A percentile compares a stretch with the other conserved stretches of the same genome.
Evolutionary conservation across 1,284 basidiomycete species (phyloP).

Genomic region (Leccinum solheimii): DNA sequence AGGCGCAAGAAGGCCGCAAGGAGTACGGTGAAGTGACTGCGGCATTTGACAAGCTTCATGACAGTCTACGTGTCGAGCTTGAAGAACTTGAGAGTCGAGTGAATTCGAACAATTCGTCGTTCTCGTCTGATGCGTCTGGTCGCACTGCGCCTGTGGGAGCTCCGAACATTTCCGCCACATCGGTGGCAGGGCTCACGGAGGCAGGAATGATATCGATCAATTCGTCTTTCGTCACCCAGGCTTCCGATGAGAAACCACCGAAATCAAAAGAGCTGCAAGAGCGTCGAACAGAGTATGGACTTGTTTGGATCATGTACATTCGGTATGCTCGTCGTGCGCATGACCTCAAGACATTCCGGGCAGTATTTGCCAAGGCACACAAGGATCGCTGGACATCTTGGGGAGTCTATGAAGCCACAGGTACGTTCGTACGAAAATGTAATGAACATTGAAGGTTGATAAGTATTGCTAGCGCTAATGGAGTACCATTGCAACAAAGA

Average conservation of each 20-base stretch:
- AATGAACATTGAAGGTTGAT: slow-evolving; percentile 10
- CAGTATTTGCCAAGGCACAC: slow-evolving; percentile 82
- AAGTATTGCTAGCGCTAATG: slow-evolving; percentile 69
- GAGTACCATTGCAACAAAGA: slow-evolving; percentile 96
- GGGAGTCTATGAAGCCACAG: slow-evolving; percentile 93
- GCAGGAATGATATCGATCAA: slow-evolving; percentile 35
- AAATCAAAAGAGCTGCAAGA: slow-evolving; percentile 58
- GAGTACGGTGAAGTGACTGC: slow-evolving; percentile 67
- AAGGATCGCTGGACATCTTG: slow-evolving; percentile 86
- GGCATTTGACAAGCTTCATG: slow-evolving; percentile 73
- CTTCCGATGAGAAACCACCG: slow-evolving; percentile 48
- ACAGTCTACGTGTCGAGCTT: slow-evolving; percentile 68
- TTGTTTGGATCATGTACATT: slow-evolving; percentile 88
- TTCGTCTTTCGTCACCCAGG: slow-evolving; percentile 44
- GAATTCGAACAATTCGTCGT: slow-evolving; percentile 46
- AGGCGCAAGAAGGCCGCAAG: slow-evolving; percentile 67
- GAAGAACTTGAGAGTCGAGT: slow-evolving; percentile 61
- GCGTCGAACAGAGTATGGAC: slow-evolving; percentile 64
- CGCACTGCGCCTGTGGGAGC: slow-evolving; percentile 32
- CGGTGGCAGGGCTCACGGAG: slow-evolving; percentile 24
- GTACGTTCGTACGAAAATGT: slow-evolving; percentile 45
- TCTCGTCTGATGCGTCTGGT: slow-evolving; percentile 36
- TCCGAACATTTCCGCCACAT: slow-evolving; percentile 17
- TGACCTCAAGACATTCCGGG: slow-evolving; percentile 69
- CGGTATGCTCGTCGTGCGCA: slow-evolving; percentile 55